phyloP scores from a whole-genome alignment of 331 rosid species.

The Malus hybrid region DNA sequence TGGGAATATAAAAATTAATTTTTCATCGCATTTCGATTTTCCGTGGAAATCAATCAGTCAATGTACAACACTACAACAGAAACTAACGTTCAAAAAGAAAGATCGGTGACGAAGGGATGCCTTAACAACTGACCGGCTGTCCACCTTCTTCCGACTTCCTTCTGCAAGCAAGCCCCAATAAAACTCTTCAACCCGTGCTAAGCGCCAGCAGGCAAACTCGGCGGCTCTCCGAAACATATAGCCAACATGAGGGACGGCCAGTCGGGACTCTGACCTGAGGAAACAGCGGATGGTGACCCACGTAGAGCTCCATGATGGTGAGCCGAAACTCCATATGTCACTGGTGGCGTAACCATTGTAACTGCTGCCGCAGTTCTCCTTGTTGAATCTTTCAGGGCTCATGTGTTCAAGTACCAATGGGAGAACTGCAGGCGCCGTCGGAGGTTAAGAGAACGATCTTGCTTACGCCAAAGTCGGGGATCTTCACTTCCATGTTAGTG shows the following conservation, averaged over 20 bases:
- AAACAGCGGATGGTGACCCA: constrained; percentile 86
- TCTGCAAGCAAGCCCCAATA: constrained; percentile 59
- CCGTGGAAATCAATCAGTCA: no score
- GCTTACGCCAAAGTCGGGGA: constrained; percentile 81
- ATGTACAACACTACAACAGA: no score
- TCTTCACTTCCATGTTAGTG: constrained; percentile 48
- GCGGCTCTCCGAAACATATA: constrained; percentile 76
- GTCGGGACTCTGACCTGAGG: constrained; percentile 76
- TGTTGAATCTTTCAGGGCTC: constrained; percentile 95
- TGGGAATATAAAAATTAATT: no score
- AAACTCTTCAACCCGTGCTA: constrained; percentile 50
- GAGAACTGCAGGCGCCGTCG: constrained; percentile 60
- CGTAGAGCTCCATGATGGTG: constrained; percentile 65
- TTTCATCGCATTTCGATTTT: background rate
- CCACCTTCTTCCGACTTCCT: constrained; percentile 70
- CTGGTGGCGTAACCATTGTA: constrained; percentile 74
- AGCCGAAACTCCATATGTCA: constrained; percentile 87
- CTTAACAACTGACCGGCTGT: constrained; percentile 48
- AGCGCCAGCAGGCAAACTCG: constrained; percentile 37
- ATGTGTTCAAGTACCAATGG: constrained; percentile 91
- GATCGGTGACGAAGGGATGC: constrained; percentile 48
- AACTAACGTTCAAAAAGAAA: no score
- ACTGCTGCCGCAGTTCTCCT: constrained; percentile 56
- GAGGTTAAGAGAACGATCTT: constrained; percentile 59
- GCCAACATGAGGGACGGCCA: constrained; percentile 88